phyloP scores from a whole-genome alignment of 805 yeast genomes.

The Starmera amethionina region DNA sequence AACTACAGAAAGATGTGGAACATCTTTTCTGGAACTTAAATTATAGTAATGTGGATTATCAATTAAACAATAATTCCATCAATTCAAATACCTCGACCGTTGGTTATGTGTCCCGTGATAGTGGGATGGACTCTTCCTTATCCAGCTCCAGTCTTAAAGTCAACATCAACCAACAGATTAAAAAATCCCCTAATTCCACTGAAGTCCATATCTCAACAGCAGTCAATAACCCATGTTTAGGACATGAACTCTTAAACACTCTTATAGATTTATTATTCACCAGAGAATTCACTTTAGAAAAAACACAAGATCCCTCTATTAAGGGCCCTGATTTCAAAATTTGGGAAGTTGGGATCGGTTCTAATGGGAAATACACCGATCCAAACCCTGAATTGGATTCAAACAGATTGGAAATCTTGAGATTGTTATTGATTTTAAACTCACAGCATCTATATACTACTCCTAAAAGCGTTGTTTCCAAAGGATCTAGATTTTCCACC shows the following conservation, averaged over 20 bases:
- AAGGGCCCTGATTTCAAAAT: constrained; percentile 30
- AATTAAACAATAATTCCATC: background rate
- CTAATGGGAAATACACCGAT: constrained; percentile 18
- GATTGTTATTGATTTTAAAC: constrained; percentile 48
- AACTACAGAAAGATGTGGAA: constrained; percentile 23
- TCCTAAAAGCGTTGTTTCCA: constrained; percentile 29
- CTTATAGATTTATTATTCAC: constrained; percentile 42
- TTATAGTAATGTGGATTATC: constrained; percentile 3
- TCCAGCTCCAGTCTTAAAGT: constrained; percentile 9
- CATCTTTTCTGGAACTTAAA: constrained; percentile 35
- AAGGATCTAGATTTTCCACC: constrained; percentile 56
- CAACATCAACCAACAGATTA: constrained; percentile 7
- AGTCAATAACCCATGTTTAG: constrained; percentile 14
- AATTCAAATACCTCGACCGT: constrained; percentile 11
- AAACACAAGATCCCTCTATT: constrained; percentile 2
- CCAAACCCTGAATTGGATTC: constrained; percentile 40
- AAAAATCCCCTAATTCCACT: constrained; percentile 9
- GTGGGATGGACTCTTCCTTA: constrained; percentile 4
- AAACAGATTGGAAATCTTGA: constrained; percentile 58
- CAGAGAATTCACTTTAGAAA: constrained; percentile 43
- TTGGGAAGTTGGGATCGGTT: constrained; percentile 82
- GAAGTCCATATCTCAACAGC: constrained; percentile 7
- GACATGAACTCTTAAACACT: constrained; percentile 25
- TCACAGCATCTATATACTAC: constrained; percentile 45
- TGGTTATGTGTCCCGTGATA: constrained; percentile 19